These are phyloP conservation scores for Solanum virginianum DNA, from an alignment of 257 asterid genomes.

Conservation along the genomic window DNA sequence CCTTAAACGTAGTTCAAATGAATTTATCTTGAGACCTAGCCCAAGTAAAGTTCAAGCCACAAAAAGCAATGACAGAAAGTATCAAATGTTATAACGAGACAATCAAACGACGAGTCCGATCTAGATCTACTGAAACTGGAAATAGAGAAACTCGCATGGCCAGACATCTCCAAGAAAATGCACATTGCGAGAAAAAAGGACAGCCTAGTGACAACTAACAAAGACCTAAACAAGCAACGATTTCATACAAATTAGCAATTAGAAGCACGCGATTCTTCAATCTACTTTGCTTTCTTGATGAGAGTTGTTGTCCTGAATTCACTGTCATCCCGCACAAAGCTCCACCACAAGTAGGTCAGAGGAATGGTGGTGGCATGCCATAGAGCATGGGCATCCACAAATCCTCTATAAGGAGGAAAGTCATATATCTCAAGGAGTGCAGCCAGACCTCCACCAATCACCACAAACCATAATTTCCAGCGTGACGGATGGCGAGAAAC, in stretches of 20 bases:
- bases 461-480: constrained; percentile 59
- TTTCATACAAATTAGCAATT: not conserved
- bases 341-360: constrained; percentile 72
- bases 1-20: not conserved
- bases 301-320: constrained; percentile 52
- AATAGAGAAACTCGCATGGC: constrained; percentile 34
- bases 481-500: constrained; percentile 54
- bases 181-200: constrained; percentile 22
- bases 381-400: constrained; percentile 72
- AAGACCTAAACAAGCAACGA: constrained; percentile 1
- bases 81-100: not conserved
- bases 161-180: constrained; percentile 23
- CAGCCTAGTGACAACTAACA: not conserved
- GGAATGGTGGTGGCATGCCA: constrained; percentile 81
- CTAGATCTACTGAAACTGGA: constrained; percentile 6
- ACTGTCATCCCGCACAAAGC: constrained; percentile 62
- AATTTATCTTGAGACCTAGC: not conserved
- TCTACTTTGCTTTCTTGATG: constrained; percentile 48
- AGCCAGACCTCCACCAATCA: constrained; percentile 47
- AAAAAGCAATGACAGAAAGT: not conserved
- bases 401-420: constrained; percentile 65
- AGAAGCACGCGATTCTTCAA: not conserved
- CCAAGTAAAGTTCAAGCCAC: not conserved
- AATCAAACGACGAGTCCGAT: constrained; percentile 7
- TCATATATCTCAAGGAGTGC: constrained; percentile 65